A percentile compares a stretch with the other conserved stretches of the same genome.
phyloP scores from a whole-genome alignment of 352 stramenopile genomes.

The Thraustochytrium striatum region DNA sequence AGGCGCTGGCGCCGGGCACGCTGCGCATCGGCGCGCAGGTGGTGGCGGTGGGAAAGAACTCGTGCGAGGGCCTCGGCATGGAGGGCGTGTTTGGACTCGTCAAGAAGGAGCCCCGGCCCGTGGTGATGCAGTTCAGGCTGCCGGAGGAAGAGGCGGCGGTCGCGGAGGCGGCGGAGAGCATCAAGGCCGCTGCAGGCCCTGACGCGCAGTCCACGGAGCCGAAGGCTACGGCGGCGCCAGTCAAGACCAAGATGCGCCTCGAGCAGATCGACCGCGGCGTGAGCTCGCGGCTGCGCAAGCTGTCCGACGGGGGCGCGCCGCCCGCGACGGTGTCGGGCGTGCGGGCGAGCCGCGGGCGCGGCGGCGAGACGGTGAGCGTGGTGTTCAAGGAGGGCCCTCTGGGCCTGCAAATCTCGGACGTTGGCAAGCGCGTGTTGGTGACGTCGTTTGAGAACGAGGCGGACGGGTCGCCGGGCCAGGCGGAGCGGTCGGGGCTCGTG shows the following conservation, averaged over 20 bases:
- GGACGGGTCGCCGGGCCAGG: conserved; percentile 18
- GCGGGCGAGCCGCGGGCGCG: neutral
- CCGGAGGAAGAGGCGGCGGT: neutral
- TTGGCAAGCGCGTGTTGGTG: conserved; percentile 41
- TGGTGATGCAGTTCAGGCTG: conserved; percentile 36
- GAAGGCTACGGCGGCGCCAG: neutral
- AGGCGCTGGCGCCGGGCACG: neutral
- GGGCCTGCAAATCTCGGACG: conserved; percentile 40
- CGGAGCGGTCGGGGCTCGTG: conserved; percentile 28
- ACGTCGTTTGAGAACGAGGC: conserved; percentile 38
- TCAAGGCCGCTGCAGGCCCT: neutral
- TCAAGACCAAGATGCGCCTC: conserved; percentile 2
- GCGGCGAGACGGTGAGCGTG: conserved; percentile 12
- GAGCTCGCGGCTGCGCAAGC: conserved; percentile 21
- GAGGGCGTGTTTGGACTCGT: conserved; percentile 36
- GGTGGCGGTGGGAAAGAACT: neutral
- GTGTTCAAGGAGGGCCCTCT: conserved; percentile 21
- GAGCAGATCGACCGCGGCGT: conserved; percentile 1
- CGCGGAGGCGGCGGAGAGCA: neutral
- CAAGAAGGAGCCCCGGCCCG: neutral
- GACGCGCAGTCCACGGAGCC: neutral
- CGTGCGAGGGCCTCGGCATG: conserved; percentile 1
- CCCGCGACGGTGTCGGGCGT: neutral
- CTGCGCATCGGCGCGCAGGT: conserved; percentile 21
- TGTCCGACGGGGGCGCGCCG: neutral